phyloP scores from a whole-genome alignment of 768 basidiomycete species.

The Porpolomopsis calyptriformis region DNA sequence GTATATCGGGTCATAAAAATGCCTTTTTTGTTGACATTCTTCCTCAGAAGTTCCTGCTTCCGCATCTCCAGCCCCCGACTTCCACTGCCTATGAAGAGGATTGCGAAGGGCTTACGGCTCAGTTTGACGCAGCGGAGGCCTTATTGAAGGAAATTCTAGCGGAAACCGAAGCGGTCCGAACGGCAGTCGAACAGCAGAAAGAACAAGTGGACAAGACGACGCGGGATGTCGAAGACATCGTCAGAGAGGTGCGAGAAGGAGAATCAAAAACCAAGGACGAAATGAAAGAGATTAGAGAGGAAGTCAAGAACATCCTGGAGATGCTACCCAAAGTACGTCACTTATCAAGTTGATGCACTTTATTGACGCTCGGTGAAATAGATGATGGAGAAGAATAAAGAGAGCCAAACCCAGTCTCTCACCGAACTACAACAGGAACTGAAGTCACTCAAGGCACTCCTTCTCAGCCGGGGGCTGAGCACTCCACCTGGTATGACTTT shows the following conservation, averaged over 20 bases:
- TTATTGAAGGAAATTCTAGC: conserved; percentile 71
- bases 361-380: conserved; percentile 21
- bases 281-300: conserved; percentile 85
- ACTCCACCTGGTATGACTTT: conserved; percentile 43
- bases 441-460: conserved; percentile 83
- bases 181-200: conserved; percentile 67
- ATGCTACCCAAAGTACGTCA: conserved; percentile 77
- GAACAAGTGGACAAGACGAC: conserved; percentile 62
- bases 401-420: conserved; percentile 72
- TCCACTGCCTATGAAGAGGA: conserved; percentile 85
- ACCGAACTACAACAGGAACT: conserved; percentile 87
- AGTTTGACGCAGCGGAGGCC: conserved; percentile 83
- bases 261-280: conserved; percentile 77
- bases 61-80: conserved; percentile 82
- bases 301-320: conserved; percentile 81
- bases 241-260: conserved; percentile 65
- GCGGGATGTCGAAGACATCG: conserved; percentile 58
- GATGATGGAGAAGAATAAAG: conserved; percentile 94
- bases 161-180: conserved; percentile 62
- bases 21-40: conserved; percentile 1
- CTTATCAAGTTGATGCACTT: neutral
- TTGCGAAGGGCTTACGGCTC: conserved; percentile 70
- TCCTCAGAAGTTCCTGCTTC: conserved; percentile 75
- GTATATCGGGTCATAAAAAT: neutral
- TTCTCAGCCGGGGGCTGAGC: conserved; percentile 50